Evolutionary conservation across 148 eudicot species (phyloP), one percentile per base, ranked within the genome.

Genomic region (Rhododendron molle): DNA sequence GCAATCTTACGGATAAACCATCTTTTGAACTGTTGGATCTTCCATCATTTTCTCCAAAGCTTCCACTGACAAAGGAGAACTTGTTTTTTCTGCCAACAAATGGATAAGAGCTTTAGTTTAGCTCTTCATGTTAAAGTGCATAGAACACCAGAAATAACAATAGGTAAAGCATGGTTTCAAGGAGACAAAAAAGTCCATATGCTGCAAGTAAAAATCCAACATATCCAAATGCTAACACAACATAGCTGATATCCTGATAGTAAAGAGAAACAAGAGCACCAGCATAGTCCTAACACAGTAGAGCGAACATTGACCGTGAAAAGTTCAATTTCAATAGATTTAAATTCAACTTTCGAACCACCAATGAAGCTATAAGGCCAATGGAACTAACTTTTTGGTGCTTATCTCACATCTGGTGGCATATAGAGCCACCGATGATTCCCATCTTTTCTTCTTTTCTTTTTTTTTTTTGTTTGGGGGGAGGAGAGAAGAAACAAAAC

Each of bases 11-110:
- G 98, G 98, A 83, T 88, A 93, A 87, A 97, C 91, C 98, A 95
- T 97, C 88, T 97, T 89, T 83, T 95, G 98, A 56, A 97, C 92
- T 47, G 92, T 90, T 74, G 99, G 99, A 92, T 97, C 99, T 87
- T 97, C 98, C 98, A 97, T 93, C 99, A 97, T 92, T 92, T 94
- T 97, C 93, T 97, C 99, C 91, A 97, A 86, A 67, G 98, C 93
- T 76, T 97, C 99, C 82, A 97, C 96, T 16, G 98, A 89, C 90
- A 95, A 38, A 80, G 86, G 73, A 40, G 95, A 81, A 80, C 88
- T 87, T 34, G 47, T 21, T 83, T 87, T 83, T 72, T 86, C 99
- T 96, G 93, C 83, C 81, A 76, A 50, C 38, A 49, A 44, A 69
- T 67, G 34, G 88, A 77, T 34, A 54, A 58, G 56, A 43, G n/a